Percentiles rank a stretch among this genome's conserved stretches.
phyloP scores from a whole-genome alignment of 2,329 filamentous ascomycete genomes.

The Aciculosporium take region DNA sequence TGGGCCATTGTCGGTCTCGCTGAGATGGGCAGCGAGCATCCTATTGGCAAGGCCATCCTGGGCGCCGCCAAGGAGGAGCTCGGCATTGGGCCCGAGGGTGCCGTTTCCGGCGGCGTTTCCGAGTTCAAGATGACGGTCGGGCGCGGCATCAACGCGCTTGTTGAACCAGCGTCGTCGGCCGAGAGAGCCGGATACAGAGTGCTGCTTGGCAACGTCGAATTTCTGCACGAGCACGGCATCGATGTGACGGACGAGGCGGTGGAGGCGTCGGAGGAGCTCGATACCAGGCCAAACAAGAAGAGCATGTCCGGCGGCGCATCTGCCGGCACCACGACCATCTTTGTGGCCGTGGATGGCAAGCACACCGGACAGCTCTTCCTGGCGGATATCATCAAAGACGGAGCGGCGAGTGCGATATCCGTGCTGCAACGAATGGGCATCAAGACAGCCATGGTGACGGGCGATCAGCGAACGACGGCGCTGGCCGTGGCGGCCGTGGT shows the following conservation, averaged over 20 bases:
- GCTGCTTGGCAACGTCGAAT: slow-evolving; percentile 70
- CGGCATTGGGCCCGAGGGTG: slow-evolving; percentile 53
- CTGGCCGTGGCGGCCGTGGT: slow-evolving; percentile 69
- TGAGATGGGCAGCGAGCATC: slow-evolving; percentile 91
- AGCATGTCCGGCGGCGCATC: slow-evolving; percentile 18
- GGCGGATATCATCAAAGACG: slow-evolving; percentile 81
- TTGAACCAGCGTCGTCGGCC: slow-evolving; percentile 59
- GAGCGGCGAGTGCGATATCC: slow-evolving; percentile 64
- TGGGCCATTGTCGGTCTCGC: slow-evolving; percentile 94
- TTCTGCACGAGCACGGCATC: slow-evolving; percentile 58
- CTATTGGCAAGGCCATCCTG: slow-evolving; percentile 81
- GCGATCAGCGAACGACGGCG: slow-evolving; percentile 76
- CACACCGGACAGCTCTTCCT: slow-evolving; percentile 77
- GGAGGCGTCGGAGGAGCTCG: slow-evolving; percentile 46
- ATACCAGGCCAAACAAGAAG: slow-evolving; percentile 26
- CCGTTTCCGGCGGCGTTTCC: slow-evolving; percentile 69
- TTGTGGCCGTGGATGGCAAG: slow-evolving; percentile 68
- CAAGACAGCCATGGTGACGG: slow-evolving; percentile 81
- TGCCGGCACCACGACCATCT: slow-evolving; percentile 71
- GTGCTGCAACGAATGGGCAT: slow-evolving; percentile 77
- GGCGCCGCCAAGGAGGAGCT: slow-evolving; percentile 62
- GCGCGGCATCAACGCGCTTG: slow-evolving; percentile 66
- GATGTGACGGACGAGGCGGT: slow-evolving; percentile 49
- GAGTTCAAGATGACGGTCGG: slow-evolving; percentile 77
- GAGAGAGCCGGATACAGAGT: slow-evolving; percentile 61